These are phyloP conservation scores for Melaleuca quinquenervia DNA, from an alignment of 345 rosid genomes.

Conservation along the genomic window DNA sequence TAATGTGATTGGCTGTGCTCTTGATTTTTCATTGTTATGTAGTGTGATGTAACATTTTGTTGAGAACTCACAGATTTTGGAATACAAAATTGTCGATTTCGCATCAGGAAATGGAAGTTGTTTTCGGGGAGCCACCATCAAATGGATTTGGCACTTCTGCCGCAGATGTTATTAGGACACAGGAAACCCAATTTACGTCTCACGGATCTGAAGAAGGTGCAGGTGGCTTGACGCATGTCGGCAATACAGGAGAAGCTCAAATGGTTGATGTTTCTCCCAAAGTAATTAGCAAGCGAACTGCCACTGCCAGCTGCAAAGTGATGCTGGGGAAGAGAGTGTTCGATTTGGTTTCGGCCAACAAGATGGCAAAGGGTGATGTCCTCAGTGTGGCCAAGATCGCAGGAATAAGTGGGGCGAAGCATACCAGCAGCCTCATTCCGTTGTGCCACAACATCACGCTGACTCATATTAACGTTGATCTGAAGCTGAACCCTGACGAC, in stretches of 20 bases:
- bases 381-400: constrained; percentile 86
- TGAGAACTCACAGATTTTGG: neutral
- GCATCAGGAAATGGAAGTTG: constrained; percentile 70
- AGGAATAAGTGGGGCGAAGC: constrained; percentile 84
- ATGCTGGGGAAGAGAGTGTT: constrained; percentile 58
- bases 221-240: constrained; percentile 48
- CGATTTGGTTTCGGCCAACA: constrained; percentile 69
- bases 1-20: neutral
- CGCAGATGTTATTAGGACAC: constrained; percentile 3
- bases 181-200: constrained; percentile 15
- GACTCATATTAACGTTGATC: constrained; percentile 58
- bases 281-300: constrained; percentile 50
- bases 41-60: neutral
- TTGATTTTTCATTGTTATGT: neutral
- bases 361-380: constrained; percentile 92
- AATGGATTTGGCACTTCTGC: constrained; percentile 30
- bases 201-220: neutral
- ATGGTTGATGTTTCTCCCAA: constrained; percentile 95
- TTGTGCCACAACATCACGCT: constrained; percentile 76
- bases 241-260: constrained; percentile 61
- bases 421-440: constrained; percentile 75
- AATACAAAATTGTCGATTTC: neutral
- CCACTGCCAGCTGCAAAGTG: constrained; percentile 73
- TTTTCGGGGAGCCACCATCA: constrained; percentile 65
- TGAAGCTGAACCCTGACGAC: constrained; percentile 46